Base-by-base conservation (phyloP, 257 asterid genomes). In the Solanum bukasovii region DNA sequence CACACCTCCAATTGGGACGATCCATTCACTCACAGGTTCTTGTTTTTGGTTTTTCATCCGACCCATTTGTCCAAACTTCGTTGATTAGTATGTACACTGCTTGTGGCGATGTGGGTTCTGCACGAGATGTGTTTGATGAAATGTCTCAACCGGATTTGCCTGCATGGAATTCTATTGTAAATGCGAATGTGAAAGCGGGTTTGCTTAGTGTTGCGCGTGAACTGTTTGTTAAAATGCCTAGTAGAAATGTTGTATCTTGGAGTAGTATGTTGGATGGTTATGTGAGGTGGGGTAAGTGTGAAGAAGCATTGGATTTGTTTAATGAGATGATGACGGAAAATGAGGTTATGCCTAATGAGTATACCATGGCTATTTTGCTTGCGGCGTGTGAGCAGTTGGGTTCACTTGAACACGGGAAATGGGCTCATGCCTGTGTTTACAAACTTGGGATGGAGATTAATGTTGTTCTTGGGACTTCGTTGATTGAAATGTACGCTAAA, bases 211-310 rank as follows among this genome's bases (percentile, higher is more conserved):
- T 37, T 49, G 90, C 90, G 12, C 90, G 90, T 9, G 67, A 83
- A 9, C 23, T 84, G 79, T 88, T 88, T 40, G 85, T 25, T 37
- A 16, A 18, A 31, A 88, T 88, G 87, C 90, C 90, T 0, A 10
- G 35, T 0, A 83, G 87, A 84, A 84, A 88, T 72, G 87, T 84
- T 3, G 68, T 88, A 31, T 88, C 90, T 3, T 88, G 87, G 90
- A 88, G 87, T 88, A 70, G 90, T 61, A 88, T 88, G 90, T 70
- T 88, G 87, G 90, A 84, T 70, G 90, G 90, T 37, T 88, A 84
- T 38, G 90, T 88, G 27, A 84, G 84, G 87, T 44, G 87, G 59
- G 90, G 87, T 70, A 23, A 35, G 85, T 88, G 79, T 40, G 73
- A 52, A 27, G 87, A 84, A 71, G 87, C 90, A 35, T 84, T 88